Evolutionary conservation across 2,329 filamentous ascomycete genomes (phyloP), one percentile per base, ranked within the genome.

Genomic region (Alternaria tenuissima): DNA sequence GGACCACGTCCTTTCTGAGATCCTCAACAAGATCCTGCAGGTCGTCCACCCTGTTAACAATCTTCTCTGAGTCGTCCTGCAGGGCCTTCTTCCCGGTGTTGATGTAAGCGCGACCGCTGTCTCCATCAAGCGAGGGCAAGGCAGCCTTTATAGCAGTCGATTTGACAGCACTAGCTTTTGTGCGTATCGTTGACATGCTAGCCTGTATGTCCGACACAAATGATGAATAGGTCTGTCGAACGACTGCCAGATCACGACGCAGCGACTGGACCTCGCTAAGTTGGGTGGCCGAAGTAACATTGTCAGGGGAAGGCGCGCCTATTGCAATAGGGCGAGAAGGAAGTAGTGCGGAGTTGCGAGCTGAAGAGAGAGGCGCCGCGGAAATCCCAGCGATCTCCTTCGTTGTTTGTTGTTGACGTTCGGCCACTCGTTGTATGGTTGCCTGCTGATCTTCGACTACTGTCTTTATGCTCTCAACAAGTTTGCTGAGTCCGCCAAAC

Each of bases 1-100:
- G 86, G 47, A 99, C 95, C 46, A 99, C 95, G 74, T 99, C 95
- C 81, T 99, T 98, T 62, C 95, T 93, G 43, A 99, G 86, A 76
- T 99, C 95, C 79, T 99, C 95, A 20, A 99, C 92, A 55, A 95
- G 84, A 78, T 99, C 95, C 80, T 98, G 95, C n/a, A 99, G 86
- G 74, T 98, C 94, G 75, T 99, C 95, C 11, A 99, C 95, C 74
- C 93, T 91, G 68, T 88, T 90, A 67, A 99, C 94, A 57, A 99
- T 89, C 64, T 89, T 90, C 78, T 98, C 94, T 0, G 93, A 96
- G 76, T 98, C 94, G 26, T 90, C 85, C 52, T 90, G 91, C 61
- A 99, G 87, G 60, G 89, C 87, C 80, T 96, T 96, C 77, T 96
- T 96, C 49, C 94, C 94, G 36, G 85, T 86, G 67, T 91, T 90